Evolutionary conservation across 164 flowering plant species (phyloP), one percentile per base, ranked within the genome.

Genomic region (Buxus sempervirens): DNA sequence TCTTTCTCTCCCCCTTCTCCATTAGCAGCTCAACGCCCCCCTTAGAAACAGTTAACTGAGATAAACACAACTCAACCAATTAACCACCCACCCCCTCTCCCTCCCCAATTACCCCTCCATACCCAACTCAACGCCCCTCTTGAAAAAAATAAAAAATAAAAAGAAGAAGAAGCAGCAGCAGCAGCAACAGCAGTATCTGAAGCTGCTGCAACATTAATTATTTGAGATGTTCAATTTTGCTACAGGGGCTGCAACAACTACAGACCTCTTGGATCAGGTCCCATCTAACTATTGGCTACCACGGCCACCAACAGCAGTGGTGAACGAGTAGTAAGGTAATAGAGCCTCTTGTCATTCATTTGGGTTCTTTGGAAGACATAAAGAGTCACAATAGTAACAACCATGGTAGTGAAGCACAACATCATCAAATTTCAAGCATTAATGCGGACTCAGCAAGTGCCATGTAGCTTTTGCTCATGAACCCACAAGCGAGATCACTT

Each of bases 391-490:
- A 72, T 71, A 62, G 25, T 64, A 58, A 57, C 42, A 72, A 65
- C 70, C 75, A 71, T 10, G 67, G 76, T 63, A 72, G 72, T 70
- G 23, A 72, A 53, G 63, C 75, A 58, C 79, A 73, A 13, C 78
- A 60, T 69, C 67, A 74, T 45, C 96, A 90, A 83, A 85, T 88
- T 64, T 73, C 92, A 59, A 76, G 79, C 74, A 81, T 85, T 56
- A 85, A 81, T 83, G 87, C 86, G 7, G 90, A 80, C 24, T 80
- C 89, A 27, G 90, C 93, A 0, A 95, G 79, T 13, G 96, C 97
- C 92, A 91, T 95, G 97, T 97, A 95, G 70, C 91, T 95, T 75
- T 95, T 89, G 56, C 77, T 90, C 0, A 83, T 85, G 89, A 95
- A 92, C 66, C 97, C 97, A 38, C 88, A 75, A 23, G 80, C 81